These are phyloP conservation scores for Fusarium sp. DNA, from an alignment of 2,329 filamentous ascomycete species.

Conservation along the genomic window DNA sequence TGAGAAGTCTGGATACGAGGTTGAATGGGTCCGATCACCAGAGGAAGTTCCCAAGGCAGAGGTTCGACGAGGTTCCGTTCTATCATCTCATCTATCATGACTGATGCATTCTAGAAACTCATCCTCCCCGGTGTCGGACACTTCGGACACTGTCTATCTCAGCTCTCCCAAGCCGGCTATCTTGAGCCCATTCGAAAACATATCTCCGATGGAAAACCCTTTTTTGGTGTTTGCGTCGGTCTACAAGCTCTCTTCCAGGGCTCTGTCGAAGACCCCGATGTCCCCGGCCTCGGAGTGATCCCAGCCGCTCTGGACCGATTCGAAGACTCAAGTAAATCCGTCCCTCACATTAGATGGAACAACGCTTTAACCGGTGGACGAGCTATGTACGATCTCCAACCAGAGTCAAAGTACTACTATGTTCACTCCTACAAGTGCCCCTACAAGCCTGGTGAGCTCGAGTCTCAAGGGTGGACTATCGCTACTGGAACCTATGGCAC, in stretches of 20 bases:
- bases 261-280: constrained; percentile 82
- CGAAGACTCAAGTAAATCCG: constrained; percentile 82
- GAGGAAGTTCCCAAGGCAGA: constrained; percentile 88
- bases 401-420: constrained; percentile 97
- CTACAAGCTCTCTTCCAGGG: constrained; percentile 91
- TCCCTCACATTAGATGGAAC: constrained; percentile 99
- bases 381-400: constrained; percentile 81
- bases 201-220: constrained; percentile 92
- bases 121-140: constrained; percentile 97
- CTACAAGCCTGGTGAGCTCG: constrained; percentile 80
- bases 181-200: constrained; percentile 85
- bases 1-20: constrained; percentile 92
- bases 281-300: constrained; percentile 83
- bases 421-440: constrained; percentile 94
- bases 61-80: constrained; percentile 64
- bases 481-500: constrained; percentile 89
- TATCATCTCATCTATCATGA: constrained; percentile 11
- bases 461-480: constrained; percentile 89
- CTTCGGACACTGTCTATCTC: constrained; percentile 94
- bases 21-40: constrained; percentile 91
- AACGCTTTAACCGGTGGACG: constrained; percentile 77
- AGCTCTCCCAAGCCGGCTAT: constrained; percentile 86
- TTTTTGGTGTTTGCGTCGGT: constrained; percentile 98
- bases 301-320: constrained; percentile 82
- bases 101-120: constrained; percentile 74